Base-by-base conservation (phyloP, 768 basidiomycete species). In the Amylocystis lapponica region DNA sequence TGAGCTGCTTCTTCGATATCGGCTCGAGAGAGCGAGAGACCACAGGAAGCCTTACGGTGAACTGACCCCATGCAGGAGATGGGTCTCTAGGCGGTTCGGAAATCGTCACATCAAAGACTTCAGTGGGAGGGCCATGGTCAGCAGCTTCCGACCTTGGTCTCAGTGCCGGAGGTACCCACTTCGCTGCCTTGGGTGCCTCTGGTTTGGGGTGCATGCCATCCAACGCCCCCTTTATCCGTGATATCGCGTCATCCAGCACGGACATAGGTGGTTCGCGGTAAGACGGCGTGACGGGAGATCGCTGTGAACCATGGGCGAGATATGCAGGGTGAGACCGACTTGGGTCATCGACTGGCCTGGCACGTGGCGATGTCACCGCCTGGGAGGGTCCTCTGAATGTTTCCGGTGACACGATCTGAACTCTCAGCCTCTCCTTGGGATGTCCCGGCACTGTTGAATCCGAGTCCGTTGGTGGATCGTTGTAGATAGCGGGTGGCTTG, bases 191-290 rank as follows among this genome's bases (percentile, higher is more conserved):
- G 11, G 45, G 46, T 51, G 55, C 41, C 33, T 74, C 74, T 33
- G 52, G 62, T 17, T 69, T 65, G 45, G 81, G 41, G 14, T 59
- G 83, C 79, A 85, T 84, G 23, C 71, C 74, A 56, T 78, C 75
- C 43, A 92, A 55, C 12, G 82, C 89, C 25, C 86, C 88, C 55
- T 83, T 91, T 55, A 92, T 90, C 31, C 89, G 78, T 5, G 85
- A 86, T 76, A 92, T 88, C 21, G 79, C 76, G 56, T 92, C 86
- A 55, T 87, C 79, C 48, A 91, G 64, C 14, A 86, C 75, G 2
- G 86, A 81, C 78, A 89, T 86, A 23, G 74, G 63, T 16, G 68
- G 70, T 37, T 78, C 74, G 33, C 71, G 65, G 49, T 65, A 76
- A 4, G 64, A 56, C 7, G 58, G 43, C 22, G 60, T 53, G 8